Evolutionary conservation across 2,329 filamentous ascomycete genomes (phyloP).

Genomic region (Hirsutella rhossiliensis): DNA sequence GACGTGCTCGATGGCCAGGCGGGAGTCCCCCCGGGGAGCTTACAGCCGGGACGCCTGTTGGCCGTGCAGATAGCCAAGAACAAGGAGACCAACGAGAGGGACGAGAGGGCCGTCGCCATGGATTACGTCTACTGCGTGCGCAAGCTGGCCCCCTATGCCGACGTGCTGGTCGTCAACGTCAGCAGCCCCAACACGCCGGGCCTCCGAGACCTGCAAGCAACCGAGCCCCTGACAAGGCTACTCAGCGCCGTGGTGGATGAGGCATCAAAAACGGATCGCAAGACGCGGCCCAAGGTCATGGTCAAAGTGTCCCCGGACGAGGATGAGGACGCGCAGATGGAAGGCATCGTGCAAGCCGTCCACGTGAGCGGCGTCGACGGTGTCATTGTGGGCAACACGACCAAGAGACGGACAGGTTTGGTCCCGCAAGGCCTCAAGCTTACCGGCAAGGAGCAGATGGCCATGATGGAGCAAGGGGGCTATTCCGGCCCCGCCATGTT

Average conservation of each 20-base stretch:
- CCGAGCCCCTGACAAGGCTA: slow-evolving; percentile 70
- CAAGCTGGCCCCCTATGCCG: slow-evolving; percentile 73
- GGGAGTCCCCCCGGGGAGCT: slow-evolving; percentile 69
- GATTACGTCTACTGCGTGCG: slow-evolving; percentile 86
- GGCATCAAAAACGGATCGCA: slow-evolving; percentile 55
- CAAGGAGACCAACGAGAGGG: slow-evolving; percentile 75
- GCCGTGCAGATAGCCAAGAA: slow-evolving; percentile 96
- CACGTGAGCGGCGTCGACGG: slow-evolving; percentile 80
- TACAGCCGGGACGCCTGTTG: slow-evolving; percentile 63
- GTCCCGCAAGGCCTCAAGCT: slow-evolving; percentile 56
- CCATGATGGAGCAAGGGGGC: slow-evolving; percentile 68
- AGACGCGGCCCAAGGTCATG: slow-evolving; percentile 63
- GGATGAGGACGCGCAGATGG: slow-evolving; percentile 71
- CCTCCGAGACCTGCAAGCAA: slow-evolving; percentile 73
- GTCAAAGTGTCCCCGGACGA: slow-evolving; percentile 98
- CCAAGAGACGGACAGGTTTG: slow-evolving; percentile 64
- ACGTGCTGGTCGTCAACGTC: slow-evolving; percentile 96
- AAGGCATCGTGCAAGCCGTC: slow-evolving; percentile 79
- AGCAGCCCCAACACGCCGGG: slow-evolving; percentile 94
- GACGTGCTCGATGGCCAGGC: slow-evolving; percentile 67
- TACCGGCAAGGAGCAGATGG: slow-evolving; percentile 50
- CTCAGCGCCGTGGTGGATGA: slow-evolving; percentile 73
- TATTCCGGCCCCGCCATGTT: slow-evolving; percentile 90
- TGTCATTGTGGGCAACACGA: slow-evolving; percentile 95
- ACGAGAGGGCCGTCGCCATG: slow-evolving; percentile 69